Evolutionary conservation across 345 rosid species (phyloP).

Genomic region (Populus euphratica): DNA sequence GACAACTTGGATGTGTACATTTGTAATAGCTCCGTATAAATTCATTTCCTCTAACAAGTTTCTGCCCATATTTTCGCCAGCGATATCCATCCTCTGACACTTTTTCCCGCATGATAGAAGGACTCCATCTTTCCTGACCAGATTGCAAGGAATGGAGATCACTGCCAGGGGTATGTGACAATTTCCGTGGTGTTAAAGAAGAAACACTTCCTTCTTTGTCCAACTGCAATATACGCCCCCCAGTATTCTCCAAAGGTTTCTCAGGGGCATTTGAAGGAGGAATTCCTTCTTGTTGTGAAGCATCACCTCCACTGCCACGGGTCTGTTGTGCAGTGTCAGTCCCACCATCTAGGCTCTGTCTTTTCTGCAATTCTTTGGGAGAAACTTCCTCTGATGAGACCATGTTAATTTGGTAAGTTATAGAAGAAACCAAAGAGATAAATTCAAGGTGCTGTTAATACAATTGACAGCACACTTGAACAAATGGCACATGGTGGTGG

Average conservation of each 20-base stretch:
- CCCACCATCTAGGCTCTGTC: conserved; percentile 24
- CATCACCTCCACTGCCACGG: conserved; percentile 10
- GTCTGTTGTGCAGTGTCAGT: background rate
- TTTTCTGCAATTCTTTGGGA: conserved; percentile 32
- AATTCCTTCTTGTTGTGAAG: conserved; percentile 27
- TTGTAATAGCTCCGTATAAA: conserved; percentile 83
- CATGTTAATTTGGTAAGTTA: conserved; percentile 32
- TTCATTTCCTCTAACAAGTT: conserved; percentile 86
- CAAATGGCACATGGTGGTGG: conserved; percentile 2
- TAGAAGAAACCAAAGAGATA: conserved; percentile 19
- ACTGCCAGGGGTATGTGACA: conserved; percentile 30
- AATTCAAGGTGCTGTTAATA: conserved; percentile 7
- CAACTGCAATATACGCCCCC: conserved; percentile 18
- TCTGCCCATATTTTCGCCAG: conserved; percentile 97
- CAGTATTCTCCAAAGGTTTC: conserved; percentile 23
- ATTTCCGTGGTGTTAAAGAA: conserved; percentile 29
- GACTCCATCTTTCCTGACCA: conserved; percentile 52
- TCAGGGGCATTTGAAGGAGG: conserved; percentile 22
- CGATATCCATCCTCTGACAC: conserved; percentile 76
- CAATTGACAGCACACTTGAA: background rate
- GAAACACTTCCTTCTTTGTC: conserved; percentile 41
- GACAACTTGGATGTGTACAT: conserved; percentile 78
- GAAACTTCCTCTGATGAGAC: conserved; percentile 39
- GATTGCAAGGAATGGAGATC: conserved; percentile 29
- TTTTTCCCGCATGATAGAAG: conserved; percentile 60